Evolutionary conservation across 257 asterid species (phyloP).

Genomic region (Avicennia marina): DNA sequence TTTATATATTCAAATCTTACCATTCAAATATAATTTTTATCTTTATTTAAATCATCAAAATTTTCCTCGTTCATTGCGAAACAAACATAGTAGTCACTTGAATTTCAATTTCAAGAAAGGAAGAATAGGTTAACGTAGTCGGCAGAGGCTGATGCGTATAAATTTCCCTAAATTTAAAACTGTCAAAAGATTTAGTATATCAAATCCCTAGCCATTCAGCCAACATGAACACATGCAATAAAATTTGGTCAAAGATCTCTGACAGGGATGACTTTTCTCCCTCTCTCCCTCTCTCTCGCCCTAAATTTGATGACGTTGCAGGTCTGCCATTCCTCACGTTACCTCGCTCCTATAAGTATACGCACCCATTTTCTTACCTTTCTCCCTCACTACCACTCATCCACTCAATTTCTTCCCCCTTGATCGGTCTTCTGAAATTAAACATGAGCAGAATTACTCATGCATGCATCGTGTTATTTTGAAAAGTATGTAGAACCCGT

Average conservation of each 20-base stretch:
- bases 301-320: constrained; percentile 24
- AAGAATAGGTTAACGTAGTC: constrained; percentile 43
- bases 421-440: no score
- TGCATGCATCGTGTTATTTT: background rate
- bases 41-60: no score
- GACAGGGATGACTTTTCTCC: constrained; percentile 5
- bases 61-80: no score
- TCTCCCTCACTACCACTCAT: constrained; percentile 22
- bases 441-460: no score
- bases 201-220: no score
- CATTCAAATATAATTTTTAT: no score
- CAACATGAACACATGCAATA: constrained; percentile 13
- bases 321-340: constrained; percentile 38
- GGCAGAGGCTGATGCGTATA: no score
- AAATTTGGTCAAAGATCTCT: constrained; percentile 32
- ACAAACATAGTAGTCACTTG: no score
- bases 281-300: constrained; percentile 8
- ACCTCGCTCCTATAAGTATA: constrained; percentile 40
- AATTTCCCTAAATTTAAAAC: no score
- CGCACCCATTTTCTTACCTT: constrained; percentile 19
- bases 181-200: no score
- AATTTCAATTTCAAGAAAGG: constrained; percentile 33
- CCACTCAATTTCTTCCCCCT: background rate
- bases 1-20: no score
- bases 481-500: constrained; percentile 38